Percentiles rank a stretch among this genome's conserved stretches.
Evolutionary conservation across 2,329 filamentous ascomycete species (phyloP).

Genomic region (Immersiporthe knoxdaviesiana): DNA sequence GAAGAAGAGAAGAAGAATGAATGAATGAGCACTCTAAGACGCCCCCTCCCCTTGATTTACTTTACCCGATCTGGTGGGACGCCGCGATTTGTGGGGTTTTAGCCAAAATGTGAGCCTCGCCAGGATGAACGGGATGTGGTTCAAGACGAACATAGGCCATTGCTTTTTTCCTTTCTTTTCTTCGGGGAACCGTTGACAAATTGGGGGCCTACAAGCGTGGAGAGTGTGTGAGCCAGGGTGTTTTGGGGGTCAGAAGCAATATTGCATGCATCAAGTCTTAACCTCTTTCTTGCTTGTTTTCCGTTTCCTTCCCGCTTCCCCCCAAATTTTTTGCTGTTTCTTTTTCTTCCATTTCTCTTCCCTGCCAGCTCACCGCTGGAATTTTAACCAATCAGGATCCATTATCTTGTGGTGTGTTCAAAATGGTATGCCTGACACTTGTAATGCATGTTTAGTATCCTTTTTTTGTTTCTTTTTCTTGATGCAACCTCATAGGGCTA

Average conservation of each 20-base stretch:
- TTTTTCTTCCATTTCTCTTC: slow-evolving; percentile 23
- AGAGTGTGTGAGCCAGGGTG: no score
- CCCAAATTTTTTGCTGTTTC: slow-evolving; percentile 21
- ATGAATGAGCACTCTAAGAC: no score
- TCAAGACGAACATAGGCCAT: neutral
- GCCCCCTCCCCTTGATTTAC: neutral
- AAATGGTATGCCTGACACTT: neutral
- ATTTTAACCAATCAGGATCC: neutral
- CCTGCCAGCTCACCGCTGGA: slow-evolving; percentile 15
- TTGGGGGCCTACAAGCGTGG: neutral
- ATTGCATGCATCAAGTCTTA: neutral
- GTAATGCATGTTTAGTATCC: neutral
- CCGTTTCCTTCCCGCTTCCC: slow-evolving; percentile 36
- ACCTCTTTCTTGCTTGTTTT: slow-evolving; percentile 11
- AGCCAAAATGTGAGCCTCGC: slow-evolving; percentile 6
- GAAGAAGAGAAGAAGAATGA: no score
- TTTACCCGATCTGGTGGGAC: neutral
- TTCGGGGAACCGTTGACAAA: neutral
- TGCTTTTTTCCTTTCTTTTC: neutral
- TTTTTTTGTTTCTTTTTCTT: neutral
- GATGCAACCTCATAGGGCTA: neutral
- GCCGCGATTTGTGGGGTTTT: neutral
- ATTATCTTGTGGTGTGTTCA: neutral
- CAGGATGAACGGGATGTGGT: neutral
- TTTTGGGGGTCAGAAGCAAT: neutral